These are phyloP conservation scores for Globisporangium nodosum DNA, from an alignment of 352 stramenopile species.

Conservation along the genomic window DNA sequence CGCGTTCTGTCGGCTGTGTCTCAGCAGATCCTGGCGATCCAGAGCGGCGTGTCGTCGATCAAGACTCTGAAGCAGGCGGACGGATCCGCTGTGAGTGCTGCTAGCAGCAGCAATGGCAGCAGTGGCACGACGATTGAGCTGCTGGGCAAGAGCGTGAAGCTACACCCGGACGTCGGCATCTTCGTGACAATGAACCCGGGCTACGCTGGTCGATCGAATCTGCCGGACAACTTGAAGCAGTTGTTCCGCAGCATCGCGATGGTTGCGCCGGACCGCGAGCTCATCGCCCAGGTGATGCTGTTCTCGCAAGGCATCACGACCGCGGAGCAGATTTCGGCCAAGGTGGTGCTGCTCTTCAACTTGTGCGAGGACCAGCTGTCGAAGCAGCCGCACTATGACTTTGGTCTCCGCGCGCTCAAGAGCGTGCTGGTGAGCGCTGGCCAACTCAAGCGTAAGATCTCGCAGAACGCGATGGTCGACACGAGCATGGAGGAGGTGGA, in stretches of 20 bases:
- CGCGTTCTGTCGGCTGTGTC: slow-evolving; percentile 99
- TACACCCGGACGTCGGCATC: slow-evolving; percentile 98
- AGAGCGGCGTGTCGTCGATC: slow-evolving; percentile 92
- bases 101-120: slow-evolving; percentile 9
- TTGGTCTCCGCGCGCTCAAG: slow-evolving; percentile 98
- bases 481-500: slow-evolving; percentile 79
- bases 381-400: slow-evolving; percentile 99
- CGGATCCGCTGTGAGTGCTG: slow-evolving; percentile 13
- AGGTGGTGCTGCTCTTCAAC: slow-evolving; percentile 98
- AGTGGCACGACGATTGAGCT: slow-evolving; percentile 88
- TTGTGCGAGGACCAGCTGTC: slow-evolving; percentile 98
- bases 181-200: slow-evolving; percentile 99
- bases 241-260: slow-evolving; percentile 99
- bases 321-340: slow-evolving; percentile 94
- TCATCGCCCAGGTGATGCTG: slow-evolving; percentile 99
- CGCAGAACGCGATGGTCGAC: slow-evolving; percentile 23
- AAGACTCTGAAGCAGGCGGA: slow-evolving; percentile 51
- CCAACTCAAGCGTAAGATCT: slow-evolving; percentile 95
- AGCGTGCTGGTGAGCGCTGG: slow-evolving; percentile 98
- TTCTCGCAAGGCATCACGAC: slow-evolving; percentile 99
- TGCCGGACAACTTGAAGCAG: slow-evolving; percentile 98
- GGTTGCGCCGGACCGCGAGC: slow-evolving; percentile 97
- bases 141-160: slow-evolving; percentile 91
- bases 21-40: slow-evolving; percentile 99
- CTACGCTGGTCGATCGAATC: slow-evolving; percentile 97